Conservation (phyloP, 2,329 filamentous ascomycete genomes). For the Aspergillus ibericus region DNA sequence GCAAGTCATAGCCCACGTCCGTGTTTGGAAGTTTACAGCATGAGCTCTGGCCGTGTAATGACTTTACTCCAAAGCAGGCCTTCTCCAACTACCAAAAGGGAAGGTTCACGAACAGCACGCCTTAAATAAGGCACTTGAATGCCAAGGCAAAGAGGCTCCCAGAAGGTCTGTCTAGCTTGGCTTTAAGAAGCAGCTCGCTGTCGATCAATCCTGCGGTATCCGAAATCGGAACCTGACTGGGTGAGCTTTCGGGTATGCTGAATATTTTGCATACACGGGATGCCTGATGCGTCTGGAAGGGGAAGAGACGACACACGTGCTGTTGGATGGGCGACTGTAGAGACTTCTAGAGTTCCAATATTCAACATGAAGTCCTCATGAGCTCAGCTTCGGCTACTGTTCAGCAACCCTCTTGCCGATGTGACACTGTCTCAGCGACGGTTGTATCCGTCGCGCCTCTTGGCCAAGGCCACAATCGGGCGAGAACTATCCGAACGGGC, state of each 20-base stretch:
- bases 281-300: not conserved
- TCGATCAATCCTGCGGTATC: slow-evolving; percentile 8
- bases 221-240: not conserved
- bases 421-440: not conserved
- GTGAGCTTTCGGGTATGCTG: not conserved
- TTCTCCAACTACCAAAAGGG: not conserved
- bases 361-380: not conserved
- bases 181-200: not conserved
- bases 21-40: not conserved
- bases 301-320: not conserved
- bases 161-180: not conserved
- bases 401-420: not conserved
- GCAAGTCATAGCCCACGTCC: not conserved
- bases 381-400: not conserved
- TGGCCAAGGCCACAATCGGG: not conserved
- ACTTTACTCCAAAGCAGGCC: not conserved
- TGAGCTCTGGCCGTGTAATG: not conserved
- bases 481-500: not conserved
- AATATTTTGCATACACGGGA: not conserved
- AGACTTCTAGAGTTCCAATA: not conserved
- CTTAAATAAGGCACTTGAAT: not conserved
- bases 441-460: not conserved
- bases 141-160: not conserved
- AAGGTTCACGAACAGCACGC: not conserved
- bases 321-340: not conserved